Evolutionary conservation across 2,329 filamentous ascomycete species (phyloP).

Genomic region (Plectosphaerella cucumerina): DNA sequence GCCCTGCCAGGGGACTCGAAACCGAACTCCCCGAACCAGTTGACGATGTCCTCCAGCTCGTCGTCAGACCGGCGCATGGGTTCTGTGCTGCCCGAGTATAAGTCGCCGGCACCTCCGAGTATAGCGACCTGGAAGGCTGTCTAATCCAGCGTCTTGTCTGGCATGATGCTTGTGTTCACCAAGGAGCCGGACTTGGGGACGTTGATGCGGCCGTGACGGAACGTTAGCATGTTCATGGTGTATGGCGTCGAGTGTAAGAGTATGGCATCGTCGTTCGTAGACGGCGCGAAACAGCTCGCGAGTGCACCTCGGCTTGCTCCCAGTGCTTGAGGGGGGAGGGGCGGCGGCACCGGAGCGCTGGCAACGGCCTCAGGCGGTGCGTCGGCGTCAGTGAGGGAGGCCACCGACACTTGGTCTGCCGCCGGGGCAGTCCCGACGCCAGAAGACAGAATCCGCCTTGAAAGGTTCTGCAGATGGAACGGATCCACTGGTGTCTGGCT

Average conservation of each 20-base stretch:
- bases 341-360: too few species aligned
- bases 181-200: conserved; percentile 41
- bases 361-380: too few species aligned
- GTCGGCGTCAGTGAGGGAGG: too few species aligned
- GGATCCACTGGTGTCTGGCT: too few species aligned
- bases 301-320: too few species aligned
- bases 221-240: conserved; percentile 44
- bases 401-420: too few species aligned
- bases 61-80: conserved; percentile 31
- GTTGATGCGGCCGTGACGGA: conserved; percentile 53
- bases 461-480: too few species aligned
- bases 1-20: conserved; percentile 23
- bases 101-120: conserved; percentile 50
- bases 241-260: conserved; percentile 44
- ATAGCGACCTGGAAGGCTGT: conserved; percentile 64
- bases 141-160: conserved; percentile 56
- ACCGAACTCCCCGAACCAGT: conserved; percentile 49
- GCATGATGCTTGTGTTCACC: too few species aligned
- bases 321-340: too few species aligned
- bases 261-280: conserved; percentile 39
- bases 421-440: too few species aligned
- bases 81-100: conserved; percentile 38
- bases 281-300: conserved; percentile 14
- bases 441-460: too few species aligned
- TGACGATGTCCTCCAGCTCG: conserved; percentile 41